A percentile compares a stretch with the other conserved stretches of the same genome.
Evolutionary conservation across 805 yeast genomes (phyloP).

Genomic region (Blastobotrys robertii): DNA sequence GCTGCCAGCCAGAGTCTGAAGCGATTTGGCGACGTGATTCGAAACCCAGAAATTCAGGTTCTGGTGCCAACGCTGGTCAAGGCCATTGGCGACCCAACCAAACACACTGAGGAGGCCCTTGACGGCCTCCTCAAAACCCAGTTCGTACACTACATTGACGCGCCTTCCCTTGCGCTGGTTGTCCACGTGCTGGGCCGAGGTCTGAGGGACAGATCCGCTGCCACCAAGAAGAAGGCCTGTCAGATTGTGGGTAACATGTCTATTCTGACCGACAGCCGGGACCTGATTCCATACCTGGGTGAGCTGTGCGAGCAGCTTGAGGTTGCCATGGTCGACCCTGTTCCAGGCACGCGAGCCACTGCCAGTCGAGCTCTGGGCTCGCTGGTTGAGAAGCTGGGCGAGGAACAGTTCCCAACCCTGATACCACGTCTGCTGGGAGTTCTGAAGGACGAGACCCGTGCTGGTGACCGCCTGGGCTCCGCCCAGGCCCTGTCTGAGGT

Average conservation of each 20-base stretch:
- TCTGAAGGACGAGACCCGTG: slow-evolving; percentile 62
- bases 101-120: slow-evolving; percentile 76
- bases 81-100: slow-evolving; percentile 95
- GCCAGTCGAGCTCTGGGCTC: slow-evolving; percentile 97
- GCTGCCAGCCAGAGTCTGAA: slow-evolving; percentile 87
- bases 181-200: slow-evolving; percentile 95
- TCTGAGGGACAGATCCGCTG: slow-evolving; percentile 88
- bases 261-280: slow-evolving; percentile 80
- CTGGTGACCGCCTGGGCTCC: slow-evolving; percentile 92
- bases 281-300: slow-evolving; percentile 73
- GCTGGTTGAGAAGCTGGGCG: slow-evolving; percentile 91
- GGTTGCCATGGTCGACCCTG: slow-evolving; percentile 96
- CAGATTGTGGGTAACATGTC: slow-evolving; percentile 99
- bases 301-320: slow-evolving; percentile 75
- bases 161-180: slow-evolving; percentile 91
- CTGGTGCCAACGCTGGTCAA: slow-evolving; percentile 77
- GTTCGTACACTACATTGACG: slow-evolving; percentile 95
- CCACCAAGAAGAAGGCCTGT: slow-evolving; percentile 85
- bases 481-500: slow-evolving; percentile 97
- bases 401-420: slow-evolving; percentile 86
- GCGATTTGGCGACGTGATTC: slow-evolving; percentile 90
- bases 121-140: slow-evolving; percentile 82
- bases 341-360: slow-evolving; percentile 91
- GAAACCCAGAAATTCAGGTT: slow-evolving; percentile 94
- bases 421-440: slow-evolving; percentile 71